Base-by-base conservation (phyloP, 768 basidiomycete species). In the Strobilomyces confusus region DNA sequence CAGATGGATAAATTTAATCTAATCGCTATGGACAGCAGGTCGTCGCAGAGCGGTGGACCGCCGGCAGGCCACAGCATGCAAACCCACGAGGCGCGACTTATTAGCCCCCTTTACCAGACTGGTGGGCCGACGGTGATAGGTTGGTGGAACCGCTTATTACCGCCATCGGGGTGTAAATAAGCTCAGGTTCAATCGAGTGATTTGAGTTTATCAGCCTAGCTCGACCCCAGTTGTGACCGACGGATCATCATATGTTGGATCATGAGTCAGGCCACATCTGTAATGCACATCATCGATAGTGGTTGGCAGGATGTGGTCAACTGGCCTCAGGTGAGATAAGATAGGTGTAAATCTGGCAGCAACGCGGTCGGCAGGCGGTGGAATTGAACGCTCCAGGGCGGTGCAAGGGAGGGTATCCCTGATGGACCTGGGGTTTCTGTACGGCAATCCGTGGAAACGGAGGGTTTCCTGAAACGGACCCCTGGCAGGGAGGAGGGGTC, bases 361-460 rank as follows among this genome's bases (percentile, higher is more conserved):
- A 9, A 29, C 5, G 9, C 23, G 15, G 34, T 34, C 34, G 34
- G 34, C n/a, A n/a, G n/a, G n/a, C n/a, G n/a, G n/a, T n/a, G n/a
- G n/a, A n/a, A n/a, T n/a, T n/a, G n/a, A n/a, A n/a, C n/a, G n/a
- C n/a, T n/a, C n/a, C n/a, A n/a, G n/a, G n/a, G n/a, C n/a, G n/a
- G n/a, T n/a, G 47, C 56, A 49, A 38, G 25, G 52, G 38, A 48
- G 33, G 19, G 43, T 49, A 37, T 42, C 52, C 56, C 52, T 59
- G 56, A 50, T 25, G 9, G n/a, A 41, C 26, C 37, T 3, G 37
- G 52, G 47, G 52, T 47, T 43, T 32, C 43, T 19, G 49, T 46
- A 53, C 54, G 59, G 48, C 45, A 51, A 19, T 19, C 37, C 45
- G 59, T 57, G 55, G 44, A 43, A 61, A 23, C 3, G 5, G 5